Percentiles rank a stretch among this genome's conserved stretches.
Evolutionary conservation across 108 stramenopile genomes (phyloP).

Genomic region (Thalassiosira profunda): DNA sequence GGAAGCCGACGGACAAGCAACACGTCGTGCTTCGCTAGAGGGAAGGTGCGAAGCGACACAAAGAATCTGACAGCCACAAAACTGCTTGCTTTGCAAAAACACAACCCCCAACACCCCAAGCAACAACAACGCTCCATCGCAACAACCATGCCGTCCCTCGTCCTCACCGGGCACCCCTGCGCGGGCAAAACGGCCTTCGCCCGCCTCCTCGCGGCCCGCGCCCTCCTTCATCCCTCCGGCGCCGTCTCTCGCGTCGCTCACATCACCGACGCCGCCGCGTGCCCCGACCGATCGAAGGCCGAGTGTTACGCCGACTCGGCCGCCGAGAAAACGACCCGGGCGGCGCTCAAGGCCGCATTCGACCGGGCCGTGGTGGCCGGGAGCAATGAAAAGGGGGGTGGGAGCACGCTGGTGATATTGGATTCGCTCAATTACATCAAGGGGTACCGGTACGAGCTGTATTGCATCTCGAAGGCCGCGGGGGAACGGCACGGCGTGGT

Average conservation of each 20-base stretch:
- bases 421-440: constrained; percentile 95
- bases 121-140: no score
- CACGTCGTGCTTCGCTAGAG: no score
- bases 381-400: not conserved
- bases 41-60: no score
- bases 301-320: constrained; percentile 70
- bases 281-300: constrained; percentile 61
- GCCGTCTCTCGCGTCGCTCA: constrained; percentile 62
- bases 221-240: constrained; percentile 50
- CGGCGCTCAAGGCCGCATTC: constrained; percentile 76
- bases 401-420: constrained; percentile 72
- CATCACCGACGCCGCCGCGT: constrained; percentile 65
- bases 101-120: no score
- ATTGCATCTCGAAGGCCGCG: constrained; percentile 87
- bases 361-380: constrained; percentile 58
- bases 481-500: constrained; percentile 80
- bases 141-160: constrained; percentile 74
- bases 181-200: constrained; percentile 86
- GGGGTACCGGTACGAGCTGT: constrained; percentile 90
- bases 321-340: constrained; percentile 78
- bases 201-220: constrained; percentile 67
- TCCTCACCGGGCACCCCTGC: constrained; percentile 85
- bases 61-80: no score
- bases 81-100: no score
- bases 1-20: no score